A percentile compares a stretch with the other conserved stretches of the same genome.
Conservation (phyloP, 2,329 filamentous ascomycete genomes). For the Hymenoscyphus fructigenus region DNA sequence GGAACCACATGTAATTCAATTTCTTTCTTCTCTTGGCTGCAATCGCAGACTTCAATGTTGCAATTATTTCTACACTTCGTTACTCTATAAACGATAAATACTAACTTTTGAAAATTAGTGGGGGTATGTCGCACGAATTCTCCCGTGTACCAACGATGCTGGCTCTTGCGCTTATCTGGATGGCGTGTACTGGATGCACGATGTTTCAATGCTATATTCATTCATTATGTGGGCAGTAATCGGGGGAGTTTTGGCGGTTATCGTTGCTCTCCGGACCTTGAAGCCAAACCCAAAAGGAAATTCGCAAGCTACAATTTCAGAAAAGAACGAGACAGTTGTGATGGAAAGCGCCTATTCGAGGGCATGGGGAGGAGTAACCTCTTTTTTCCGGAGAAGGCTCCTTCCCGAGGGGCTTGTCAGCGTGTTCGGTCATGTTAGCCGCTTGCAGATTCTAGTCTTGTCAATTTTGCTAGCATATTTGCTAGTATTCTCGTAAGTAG, state of each 20-base stretch:
- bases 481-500: constrained; percentile 57
- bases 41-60: background rate
- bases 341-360: constrained; percentile 27
- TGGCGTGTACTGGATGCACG: constrained; percentile 53
- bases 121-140: constrained; percentile 53
- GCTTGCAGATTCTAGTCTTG: constrained; percentile 65
- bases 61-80: background rate
- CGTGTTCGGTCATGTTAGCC: constrained; percentile 67
- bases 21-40: background rate
- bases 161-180: constrained; percentile 60
- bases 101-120: constrained; percentile 39
- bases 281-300: constrained; percentile 26
- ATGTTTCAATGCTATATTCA: constrained; percentile 53
- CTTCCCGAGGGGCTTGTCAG: constrained; percentile 57
- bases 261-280: constrained; percentile 38
- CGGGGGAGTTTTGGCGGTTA: constrained; percentile 46
- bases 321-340: constrained; percentile 28
- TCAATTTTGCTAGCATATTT: constrained; percentile 60
- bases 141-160: constrained; percentile 56
- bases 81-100: background rate
- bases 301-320: constrained; percentile 23
- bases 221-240: constrained; percentile 58
- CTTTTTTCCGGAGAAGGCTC: constrained; percentile 43
- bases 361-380: constrained; percentile 18
- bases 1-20: constrained; percentile 8